These are phyloP conservation scores for Malassezia pachydermatis DNA, from an alignment of 1,284 basidiomycete species.

Conservation along the genomic window DNA sequence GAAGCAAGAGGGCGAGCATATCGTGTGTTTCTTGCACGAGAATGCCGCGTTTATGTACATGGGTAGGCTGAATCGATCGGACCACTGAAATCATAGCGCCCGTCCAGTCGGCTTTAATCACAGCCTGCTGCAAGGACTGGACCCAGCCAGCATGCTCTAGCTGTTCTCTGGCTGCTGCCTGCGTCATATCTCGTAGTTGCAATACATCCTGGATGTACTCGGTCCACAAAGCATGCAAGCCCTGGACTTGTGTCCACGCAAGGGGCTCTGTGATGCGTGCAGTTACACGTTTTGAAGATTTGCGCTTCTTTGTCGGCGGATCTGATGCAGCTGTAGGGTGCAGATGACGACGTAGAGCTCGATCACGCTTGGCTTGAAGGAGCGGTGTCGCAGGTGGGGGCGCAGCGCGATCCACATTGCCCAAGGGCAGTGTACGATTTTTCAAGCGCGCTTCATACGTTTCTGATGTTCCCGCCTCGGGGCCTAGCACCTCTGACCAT, in stretches of 20 bases:
- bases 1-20: neutral
- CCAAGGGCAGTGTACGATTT: constrained; percentile 1
- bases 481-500: neutral
- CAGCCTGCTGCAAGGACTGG: constrained; percentile 5
- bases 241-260: neutral
- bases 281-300: neutral
- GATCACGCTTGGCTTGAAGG: neutral
- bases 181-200: constrained; percentile 1
- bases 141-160: neutral
- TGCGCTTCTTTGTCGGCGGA: neutral
- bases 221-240: constrained; percentile 7
- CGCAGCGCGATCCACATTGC: constrained; percentile 11
- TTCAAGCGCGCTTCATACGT: constrained; percentile 12
- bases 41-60: constrained; percentile 13
- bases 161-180: neutral
- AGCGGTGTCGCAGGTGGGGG: constrained; percentile 8
- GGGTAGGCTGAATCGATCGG: constrained; percentile 13
- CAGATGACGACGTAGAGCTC: neutral
- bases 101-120: constrained; percentile 18
- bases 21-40: constrained; percentile 17
- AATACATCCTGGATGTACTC: constrained; percentile 10
- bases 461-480: neutral
- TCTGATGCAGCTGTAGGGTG: too few species aligned
- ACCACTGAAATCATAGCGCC: constrained; percentile 8
- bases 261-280: neutral